phyloP scores from a whole-genome alignment of 2,329 filamentous ascomycete species.

The Alternaria triticimaculans region DNA sequence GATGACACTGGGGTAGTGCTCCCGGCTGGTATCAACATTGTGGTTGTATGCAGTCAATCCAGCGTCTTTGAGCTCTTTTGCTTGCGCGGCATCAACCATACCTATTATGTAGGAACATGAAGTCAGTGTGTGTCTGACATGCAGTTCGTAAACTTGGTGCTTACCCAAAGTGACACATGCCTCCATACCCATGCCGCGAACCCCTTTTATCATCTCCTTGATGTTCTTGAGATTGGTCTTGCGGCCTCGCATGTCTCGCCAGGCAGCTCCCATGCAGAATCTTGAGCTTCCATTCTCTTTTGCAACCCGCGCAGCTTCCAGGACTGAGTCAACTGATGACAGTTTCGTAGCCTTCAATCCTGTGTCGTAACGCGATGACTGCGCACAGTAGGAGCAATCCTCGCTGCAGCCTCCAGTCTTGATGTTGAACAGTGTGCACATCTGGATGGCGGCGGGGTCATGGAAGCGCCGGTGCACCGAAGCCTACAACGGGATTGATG shows the following conservation, averaged over 20 bases:
- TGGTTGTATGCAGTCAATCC: constrained; percentile 93
- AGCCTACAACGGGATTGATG: constrained; percentile 58
- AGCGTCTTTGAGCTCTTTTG: constrained; percentile 80
- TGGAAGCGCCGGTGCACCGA: constrained; percentile 85
- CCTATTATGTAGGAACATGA: neutral
- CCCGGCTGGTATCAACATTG: constrained; percentile 88
- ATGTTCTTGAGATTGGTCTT: constrained; percentile 85
- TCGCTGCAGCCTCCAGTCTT: constrained; percentile 92
- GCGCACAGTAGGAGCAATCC: constrained; percentile 92
- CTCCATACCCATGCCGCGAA: constrained; percentile 84
- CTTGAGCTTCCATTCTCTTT: constrained; percentile 85
- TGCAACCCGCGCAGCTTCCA: constrained; percentile 77
- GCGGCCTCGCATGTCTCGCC: constrained; percentile 91
- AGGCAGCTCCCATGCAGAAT: constrained; percentile 95
- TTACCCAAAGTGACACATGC: constrained; percentile 93
- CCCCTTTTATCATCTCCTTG: constrained; percentile 83
- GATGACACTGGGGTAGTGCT: constrained; percentile 87
- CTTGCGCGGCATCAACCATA: constrained; percentile 69
- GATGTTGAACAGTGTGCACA: constrained; percentile 96
- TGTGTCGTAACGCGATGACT: constrained; percentile 80
- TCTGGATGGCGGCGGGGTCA: constrained; percentile 81
- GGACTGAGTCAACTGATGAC: constrained; percentile 78
- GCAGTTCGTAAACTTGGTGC: constrained; percentile 62
- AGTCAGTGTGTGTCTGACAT: neutral
- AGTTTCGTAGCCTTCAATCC: constrained; percentile 82